A percentile compares a stretch with the other conserved stretches of the same genome.
phyloP scores from a whole-genome alignment of 1,139 yeast genomes.

The Yamadazyma friedrichii region DNA sequence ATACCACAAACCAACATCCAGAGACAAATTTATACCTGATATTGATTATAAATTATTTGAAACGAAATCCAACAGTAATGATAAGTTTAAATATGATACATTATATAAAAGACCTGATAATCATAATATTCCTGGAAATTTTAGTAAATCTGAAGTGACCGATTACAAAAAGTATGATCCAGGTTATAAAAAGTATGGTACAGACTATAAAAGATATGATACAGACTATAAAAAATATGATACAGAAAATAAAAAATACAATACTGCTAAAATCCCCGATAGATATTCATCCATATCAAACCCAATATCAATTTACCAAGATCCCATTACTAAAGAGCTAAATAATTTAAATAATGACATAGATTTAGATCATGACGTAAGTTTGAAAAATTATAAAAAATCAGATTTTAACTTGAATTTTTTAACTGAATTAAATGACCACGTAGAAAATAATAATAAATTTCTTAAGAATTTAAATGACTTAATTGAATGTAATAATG shows the following conservation, averaged over 20 bases:
- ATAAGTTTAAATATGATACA: no score
- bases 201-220: no score
- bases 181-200: no score
- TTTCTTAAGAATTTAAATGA: slow-evolving; percentile 23
- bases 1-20: background rate
- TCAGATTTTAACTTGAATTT: slow-evolving; percentile 10
- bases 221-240: background rate
- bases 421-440: slow-evolving; percentile 11
- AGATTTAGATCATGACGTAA: background rate
- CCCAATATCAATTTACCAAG: background rate
- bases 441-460: slow-evolving; percentile 21
- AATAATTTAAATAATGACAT: slow-evolving; percentile 17
- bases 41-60: background rate
- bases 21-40: background rate
- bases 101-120: no score
- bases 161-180: no score
- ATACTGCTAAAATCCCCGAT: background rate
- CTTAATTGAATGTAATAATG: slow-evolving; percentile 19
- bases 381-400: slow-evolving; percentile 8
- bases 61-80: no score
- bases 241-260: background rate
- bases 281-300: background rate
- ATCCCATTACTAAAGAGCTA: slow-evolving; percentile 5
- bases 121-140: no score
- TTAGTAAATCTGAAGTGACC: no score